Conservation (phyloP, 2,329 filamentous ascomycete genomes). For the Xylariaceae sp. region DNA sequence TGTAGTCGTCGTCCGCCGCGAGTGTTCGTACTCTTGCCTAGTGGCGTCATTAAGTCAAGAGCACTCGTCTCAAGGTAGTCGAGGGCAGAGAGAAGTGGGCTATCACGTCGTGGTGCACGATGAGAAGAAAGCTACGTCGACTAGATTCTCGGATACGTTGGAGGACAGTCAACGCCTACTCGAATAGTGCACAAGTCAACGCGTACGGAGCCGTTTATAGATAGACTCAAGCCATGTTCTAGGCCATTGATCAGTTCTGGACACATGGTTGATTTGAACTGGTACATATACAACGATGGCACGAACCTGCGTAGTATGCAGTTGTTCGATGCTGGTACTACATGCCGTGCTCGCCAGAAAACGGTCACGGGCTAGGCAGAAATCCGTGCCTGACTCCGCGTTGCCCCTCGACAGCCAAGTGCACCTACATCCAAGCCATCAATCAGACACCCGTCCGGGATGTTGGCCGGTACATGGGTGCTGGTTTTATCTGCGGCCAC, state of each 20-base stretch:
- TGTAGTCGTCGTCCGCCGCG: slow-evolving; percentile 22
- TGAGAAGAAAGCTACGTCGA: slow-evolving; percentile 2
- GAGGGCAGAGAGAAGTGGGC: slow-evolving; percentile 3
- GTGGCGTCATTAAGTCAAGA: slow-evolving; percentile 19
- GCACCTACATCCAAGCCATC: neutral
- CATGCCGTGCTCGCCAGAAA: neutral
- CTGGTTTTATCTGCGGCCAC: neutral
- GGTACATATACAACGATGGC: neutral
- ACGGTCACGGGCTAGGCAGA: neutral
- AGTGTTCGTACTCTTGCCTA: slow-evolving; percentile 16
- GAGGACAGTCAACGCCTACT: too few relatives aligned
- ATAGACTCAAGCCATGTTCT: slow-evolving; percentile 9
- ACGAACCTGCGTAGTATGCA: neutral
- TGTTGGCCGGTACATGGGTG: neutral
- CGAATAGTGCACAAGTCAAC: too few relatives aligned
- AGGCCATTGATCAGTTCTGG: slow-evolving; percentile 3
- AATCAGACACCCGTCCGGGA: neutral
- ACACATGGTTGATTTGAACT: neutral
- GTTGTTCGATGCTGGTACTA: neutral
- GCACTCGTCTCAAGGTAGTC: slow-evolving; percentile 8
- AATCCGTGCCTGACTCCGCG: neutral
- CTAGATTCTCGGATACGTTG: neutral
- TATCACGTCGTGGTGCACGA: slow-evolving; percentile 1
- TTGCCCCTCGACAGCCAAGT: neutral
- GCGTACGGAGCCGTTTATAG: slow-evolving; percentile 12